Conservation (phyloP, 345 rosid genomes). For the Heritiera littoralis region DNA sequence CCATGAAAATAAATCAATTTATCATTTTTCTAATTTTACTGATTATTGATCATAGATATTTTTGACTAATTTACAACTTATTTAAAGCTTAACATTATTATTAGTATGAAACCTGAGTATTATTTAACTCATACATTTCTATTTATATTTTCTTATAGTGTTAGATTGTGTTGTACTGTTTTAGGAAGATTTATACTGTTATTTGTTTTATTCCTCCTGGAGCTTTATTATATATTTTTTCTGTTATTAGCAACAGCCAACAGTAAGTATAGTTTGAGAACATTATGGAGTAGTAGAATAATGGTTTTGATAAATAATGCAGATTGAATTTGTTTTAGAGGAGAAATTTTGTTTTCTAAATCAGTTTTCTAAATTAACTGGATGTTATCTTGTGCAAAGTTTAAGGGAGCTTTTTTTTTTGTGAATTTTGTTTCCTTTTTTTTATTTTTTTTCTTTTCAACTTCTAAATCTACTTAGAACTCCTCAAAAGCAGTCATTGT, state of each 20-base stretch:
- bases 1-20: conserved; percentile 2
- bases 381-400: not conserved
- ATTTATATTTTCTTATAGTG: not conserved
- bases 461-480: not conserved
- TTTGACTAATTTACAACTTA: conserved; percentile 3
- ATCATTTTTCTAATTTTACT: not conserved
- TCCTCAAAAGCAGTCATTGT: not conserved
- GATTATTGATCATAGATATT: not conserved
- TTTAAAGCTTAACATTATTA: not conserved
- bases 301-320: not conserved
- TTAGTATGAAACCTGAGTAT: not conserved
- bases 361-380: not conserved
- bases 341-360: not conserved
- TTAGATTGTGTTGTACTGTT: not conserved
- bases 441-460: not conserved
- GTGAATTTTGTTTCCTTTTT: too few relatives aligned
- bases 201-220: not conserved
- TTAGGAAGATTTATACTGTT: not conserved
- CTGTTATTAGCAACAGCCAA: not conserved
- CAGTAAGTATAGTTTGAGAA: not conserved
- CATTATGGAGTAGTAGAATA: not conserved
- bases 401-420: not conserved
- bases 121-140: not conserved
- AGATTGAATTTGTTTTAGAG: not conserved
- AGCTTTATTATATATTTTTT: not conserved